Conservation (phyloP, 805 yeast genomes). For the Maudiozyma bulderi region DNA sequence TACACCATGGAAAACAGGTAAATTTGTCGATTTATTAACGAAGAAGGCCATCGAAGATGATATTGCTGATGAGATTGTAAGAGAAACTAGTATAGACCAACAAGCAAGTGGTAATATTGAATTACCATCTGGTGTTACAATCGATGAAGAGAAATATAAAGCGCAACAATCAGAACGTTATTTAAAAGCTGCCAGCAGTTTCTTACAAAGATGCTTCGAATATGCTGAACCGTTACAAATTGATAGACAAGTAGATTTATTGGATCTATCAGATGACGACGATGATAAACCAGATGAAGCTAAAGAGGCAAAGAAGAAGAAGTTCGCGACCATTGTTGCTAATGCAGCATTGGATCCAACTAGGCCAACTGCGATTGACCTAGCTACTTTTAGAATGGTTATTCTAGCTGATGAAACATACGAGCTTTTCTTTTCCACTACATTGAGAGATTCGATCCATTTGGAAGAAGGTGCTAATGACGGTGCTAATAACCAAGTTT, state of each 20-base stretch:
- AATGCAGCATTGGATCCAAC: slow-evolving; percentile 79
- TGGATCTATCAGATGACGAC: slow-evolving; percentile 36
- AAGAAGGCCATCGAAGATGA: slow-evolving; percentile 53
- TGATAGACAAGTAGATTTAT: slow-evolving; percentile 30
- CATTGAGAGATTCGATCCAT: slow-evolving; percentile 60
- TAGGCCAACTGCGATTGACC: slow-evolving; percentile 60
- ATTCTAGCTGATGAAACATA: slow-evolving; percentile 87
- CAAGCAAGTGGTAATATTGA: slow-evolving; percentile 32
- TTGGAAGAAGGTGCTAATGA: slow-evolving; percentile 43
- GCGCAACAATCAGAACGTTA: slow-evolving; percentile 68
- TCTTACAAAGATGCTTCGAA: slow-evolving; percentile 80
- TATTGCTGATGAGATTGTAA: slow-evolving; percentile 51
- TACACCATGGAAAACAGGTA: slow-evolving; percentile 75
- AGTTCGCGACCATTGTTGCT: slow-evolving; percentile 37
- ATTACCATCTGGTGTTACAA: slow-evolving; percentile 49
- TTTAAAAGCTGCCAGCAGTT: slow-evolving; percentile 76
- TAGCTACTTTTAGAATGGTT: slow-evolving; percentile 92
- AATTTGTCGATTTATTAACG: slow-evolving; percentile 54
- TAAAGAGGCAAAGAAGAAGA: slow-evolving; percentile 16
- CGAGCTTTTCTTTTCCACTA: slow-evolving; percentile 69
- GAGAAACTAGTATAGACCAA: slow-evolving; percentile 25
- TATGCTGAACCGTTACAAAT: slow-evolving; percentile 68
- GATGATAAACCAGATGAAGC: slow-evolving; percentile 17
- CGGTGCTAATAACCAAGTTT: slow-evolving; percentile 41
- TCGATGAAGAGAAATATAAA: slow-evolving; percentile 54